Base-by-base conservation (phyloP, 192 early-diverging fungal genomes). In the Podila epicladia region DNA sequence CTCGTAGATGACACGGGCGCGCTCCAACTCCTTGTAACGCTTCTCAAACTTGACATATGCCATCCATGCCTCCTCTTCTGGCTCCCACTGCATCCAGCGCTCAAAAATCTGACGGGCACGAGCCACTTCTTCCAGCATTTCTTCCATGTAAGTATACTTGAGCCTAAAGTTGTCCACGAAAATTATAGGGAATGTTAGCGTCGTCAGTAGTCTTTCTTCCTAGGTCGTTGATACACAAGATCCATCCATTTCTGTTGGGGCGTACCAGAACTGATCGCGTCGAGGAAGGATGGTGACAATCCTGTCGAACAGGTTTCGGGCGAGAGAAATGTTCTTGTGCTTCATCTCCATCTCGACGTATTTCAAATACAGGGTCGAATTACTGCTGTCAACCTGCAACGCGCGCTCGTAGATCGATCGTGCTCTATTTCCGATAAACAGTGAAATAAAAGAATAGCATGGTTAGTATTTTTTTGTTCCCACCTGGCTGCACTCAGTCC, bases 31-130 rank as follows among this genome's bases (percentile, higher is more conserved):
- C 41, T 88, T 82, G 75, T 99, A 97, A 58, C 96, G 86, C 62
- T 87, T 89, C 75, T 99, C 98, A 80, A 99, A 92, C 83, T 97
- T 96, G 58, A 98, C 92, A 71, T 95, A 99, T 4, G 97, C 95
- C 72, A 85, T 84, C 98, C 98, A 99, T 2, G 96, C 96, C 22
- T 91, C 93, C 67, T 95, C 94, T 35, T 90, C 85, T 20, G 97
- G 97, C 71, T 98, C 96, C 97, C 98, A 99, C 65, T 93, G 89
- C 97, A 99, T 99, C 98, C 98, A 99, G 49, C 98, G 90, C 65
- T 98, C 95, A 90, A 99, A 99, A 29, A 99, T 93, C 45, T 94
- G 93, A 12, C 98, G 89, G 1, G 93, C 93, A 7, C 95, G 94
- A 13, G 90, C 87, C 1, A 96, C 87, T 73, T 99, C 97, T 32